These are phyloP conservation scores for Begonia peltatifolia DNA, from an alignment of 306 rosid species.

Conservation along the genomic window DNA sequence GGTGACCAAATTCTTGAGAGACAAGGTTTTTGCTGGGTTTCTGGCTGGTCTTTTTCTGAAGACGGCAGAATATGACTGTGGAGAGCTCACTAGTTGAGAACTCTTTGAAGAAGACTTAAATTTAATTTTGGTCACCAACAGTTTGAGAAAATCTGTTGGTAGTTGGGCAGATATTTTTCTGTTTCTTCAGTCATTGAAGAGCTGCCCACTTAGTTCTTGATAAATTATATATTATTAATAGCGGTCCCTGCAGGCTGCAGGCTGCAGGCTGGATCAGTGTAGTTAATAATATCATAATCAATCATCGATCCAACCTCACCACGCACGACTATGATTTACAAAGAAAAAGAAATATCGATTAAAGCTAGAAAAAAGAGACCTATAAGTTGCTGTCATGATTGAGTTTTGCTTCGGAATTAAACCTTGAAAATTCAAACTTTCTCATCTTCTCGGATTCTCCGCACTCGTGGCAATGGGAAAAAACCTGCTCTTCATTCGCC, in stretches of 20 bases:
- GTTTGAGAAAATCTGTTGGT: too few relatives aligned
- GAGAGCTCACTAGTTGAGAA: constrained; percentile 16
- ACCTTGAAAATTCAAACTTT: neutral
- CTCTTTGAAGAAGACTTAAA: constrained; percentile 9
- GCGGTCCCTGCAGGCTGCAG: neutral
- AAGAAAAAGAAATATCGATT: neutral
- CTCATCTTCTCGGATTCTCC: neutral
- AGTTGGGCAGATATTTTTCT: too few relatives aligned
- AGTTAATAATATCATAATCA: neutral
- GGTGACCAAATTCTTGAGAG: constrained; percentile 27
- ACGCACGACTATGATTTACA: neutral
- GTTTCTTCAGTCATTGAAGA: too few relatives aligned
- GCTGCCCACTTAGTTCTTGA: too few relatives aligned
- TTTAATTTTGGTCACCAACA: too few relatives aligned
- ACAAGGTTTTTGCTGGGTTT: constrained; percentile 26
- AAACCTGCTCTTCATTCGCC: neutral
- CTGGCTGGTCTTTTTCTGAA: constrained; percentile 12
- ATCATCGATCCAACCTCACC: neutral
- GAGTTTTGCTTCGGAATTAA: neutral
- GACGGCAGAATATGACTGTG: constrained; percentile 41
- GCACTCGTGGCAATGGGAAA: neutral
- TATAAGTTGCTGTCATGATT: neutral
- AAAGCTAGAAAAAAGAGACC: too few relatives aligned
- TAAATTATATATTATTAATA: neutral
- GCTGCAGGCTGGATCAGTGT: neutral